Evolutionary conservation across 306 rosid species (phyloP).

Genomic region (Ceratonia siliqua): DNA sequence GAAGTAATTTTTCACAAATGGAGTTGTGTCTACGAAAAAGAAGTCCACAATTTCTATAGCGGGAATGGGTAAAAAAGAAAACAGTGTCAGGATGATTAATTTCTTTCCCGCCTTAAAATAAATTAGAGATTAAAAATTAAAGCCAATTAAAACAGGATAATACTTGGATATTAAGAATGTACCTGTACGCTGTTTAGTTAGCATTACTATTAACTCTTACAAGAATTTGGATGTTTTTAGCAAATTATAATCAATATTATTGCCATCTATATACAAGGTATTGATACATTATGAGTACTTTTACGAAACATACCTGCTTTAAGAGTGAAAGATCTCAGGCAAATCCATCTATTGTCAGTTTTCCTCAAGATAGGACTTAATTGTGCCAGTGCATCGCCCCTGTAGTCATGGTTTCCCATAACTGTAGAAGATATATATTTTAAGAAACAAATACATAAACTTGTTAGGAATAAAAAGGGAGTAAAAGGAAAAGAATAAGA

Average conservation of each 20-base stretch:
- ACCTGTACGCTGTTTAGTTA: no score
- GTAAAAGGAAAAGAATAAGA: no score
- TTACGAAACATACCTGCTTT: slow-evolving; percentile 40
- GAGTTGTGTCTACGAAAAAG: slow-evolving; percentile 77
- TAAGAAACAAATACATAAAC: not conserved
- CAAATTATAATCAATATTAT: no score
- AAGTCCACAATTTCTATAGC: slow-evolving; percentile 52
- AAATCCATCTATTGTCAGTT: slow-evolving; percentile 61
- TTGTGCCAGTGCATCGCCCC: slow-evolving; percentile 36
- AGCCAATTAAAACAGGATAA: no score
- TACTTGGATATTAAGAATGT: no score
- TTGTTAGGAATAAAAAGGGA: no score
- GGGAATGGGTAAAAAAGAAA: not conserved
- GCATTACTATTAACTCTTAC: no score
- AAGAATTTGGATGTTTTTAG: no score
- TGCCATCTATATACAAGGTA: no score
- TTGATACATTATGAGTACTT: no score
- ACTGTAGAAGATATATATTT: slow-evolving; percentile 17
- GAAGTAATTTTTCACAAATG: slow-evolving; percentile 55
- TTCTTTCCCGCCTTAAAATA: no score
- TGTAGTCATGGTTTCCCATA: slow-evolving; percentile 42
- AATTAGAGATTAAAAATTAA: no score
- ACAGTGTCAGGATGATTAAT: not conserved
- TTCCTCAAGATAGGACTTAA: slow-evolving; percentile 47
- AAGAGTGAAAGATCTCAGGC: slow-evolving; percentile 55